Evolutionary conservation across 805 yeast species (phyloP), one percentile per base, ranked within the genome.

Genomic region (Grigorovia jiainica): DNA sequence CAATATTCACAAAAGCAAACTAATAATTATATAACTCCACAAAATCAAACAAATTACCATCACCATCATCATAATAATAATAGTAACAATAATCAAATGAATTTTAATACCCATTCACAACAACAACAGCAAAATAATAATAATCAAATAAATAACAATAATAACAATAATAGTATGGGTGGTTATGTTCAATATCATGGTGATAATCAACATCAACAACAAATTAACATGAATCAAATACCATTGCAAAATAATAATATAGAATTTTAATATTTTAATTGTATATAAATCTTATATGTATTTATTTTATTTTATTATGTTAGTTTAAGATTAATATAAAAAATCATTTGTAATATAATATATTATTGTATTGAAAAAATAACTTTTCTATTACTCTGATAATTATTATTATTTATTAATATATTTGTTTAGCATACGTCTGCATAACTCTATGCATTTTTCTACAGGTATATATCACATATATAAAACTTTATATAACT

Each of bases 101-200:
- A 43, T 42, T 9, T 16, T 18, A 36, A 36, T n/a, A n/a, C n/a
- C 11, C 38, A 36, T 25, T 17, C 29, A 44, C 44, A 43, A 46
- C 34, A 39, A 37, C 39, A 43, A 45, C 33, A 38, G 31, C 39
- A 39, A 37, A 38, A 44, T 39, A 20, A 42, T 43, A 34, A 41
- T 23, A 34, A 35, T 27, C 39, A 33, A 34, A 36, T 27, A 47
- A 50, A 36, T 43, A 49, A 32, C 30, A 13, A 7, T 13, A n/a
- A 8, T 19, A 36, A 43, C 19, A 45, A 44, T 33, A 55, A 47
- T 44, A 61, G 55, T 8, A 53, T 55, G 48, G 63, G 63, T 18
- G 63, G 61, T 18, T 57, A 55, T 44, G 62, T 55, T 9, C 58
- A 57, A 37, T 58, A 58, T 35, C 58, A 56, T 36, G 51, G 43